Percentiles rank a stretch among this genome's conserved stretches.
Evolutionary conservation across 2,329 filamentous ascomycete genomes (phyloP).

Genomic region (Fusarium napiforme): DNA sequence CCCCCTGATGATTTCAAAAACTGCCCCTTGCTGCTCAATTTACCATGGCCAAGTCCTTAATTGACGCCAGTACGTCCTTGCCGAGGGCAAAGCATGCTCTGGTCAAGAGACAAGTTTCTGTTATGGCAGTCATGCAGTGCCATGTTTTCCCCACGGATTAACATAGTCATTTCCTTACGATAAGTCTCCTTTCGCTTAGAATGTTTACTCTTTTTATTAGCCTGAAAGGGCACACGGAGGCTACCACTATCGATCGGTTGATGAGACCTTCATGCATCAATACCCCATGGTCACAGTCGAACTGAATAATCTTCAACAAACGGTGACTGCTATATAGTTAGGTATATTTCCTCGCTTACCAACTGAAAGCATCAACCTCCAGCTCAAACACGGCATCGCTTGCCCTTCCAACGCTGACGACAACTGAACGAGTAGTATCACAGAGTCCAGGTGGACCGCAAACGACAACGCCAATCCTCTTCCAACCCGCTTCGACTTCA

Average conservation of each 20-base stretch:
- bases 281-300: not conserved
- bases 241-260: not conserved
- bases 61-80: too few relatives aligned
- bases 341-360: not conserved
- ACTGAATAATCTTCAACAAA: not conserved
- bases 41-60: too few relatives aligned
- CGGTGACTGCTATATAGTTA: not conserved
- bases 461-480: not conserved
- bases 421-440: not conserved
- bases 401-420: not conserved
- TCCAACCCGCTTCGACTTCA: not conserved
- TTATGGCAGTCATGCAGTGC: not conserved
- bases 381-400: not conserved
- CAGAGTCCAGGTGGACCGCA: not conserved
- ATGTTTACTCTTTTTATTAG: rapidly evolving
- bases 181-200: not conserved
- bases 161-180: not conserved
- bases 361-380: not conserved
- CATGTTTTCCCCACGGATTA: not conserved
- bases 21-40: too few relatives aligned
- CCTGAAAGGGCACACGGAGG: rapidly evolving
- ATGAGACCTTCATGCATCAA: not conserved
- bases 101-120: not conserved
- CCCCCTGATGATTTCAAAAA: too few relatives aligned
- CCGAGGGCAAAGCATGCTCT: not conserved